These are phyloP conservation scores for Cryoendolithus antarcticus DNA, from an alignment of 2,329 filamentous ascomycete genomes.

Conservation along the genomic window DNA sequence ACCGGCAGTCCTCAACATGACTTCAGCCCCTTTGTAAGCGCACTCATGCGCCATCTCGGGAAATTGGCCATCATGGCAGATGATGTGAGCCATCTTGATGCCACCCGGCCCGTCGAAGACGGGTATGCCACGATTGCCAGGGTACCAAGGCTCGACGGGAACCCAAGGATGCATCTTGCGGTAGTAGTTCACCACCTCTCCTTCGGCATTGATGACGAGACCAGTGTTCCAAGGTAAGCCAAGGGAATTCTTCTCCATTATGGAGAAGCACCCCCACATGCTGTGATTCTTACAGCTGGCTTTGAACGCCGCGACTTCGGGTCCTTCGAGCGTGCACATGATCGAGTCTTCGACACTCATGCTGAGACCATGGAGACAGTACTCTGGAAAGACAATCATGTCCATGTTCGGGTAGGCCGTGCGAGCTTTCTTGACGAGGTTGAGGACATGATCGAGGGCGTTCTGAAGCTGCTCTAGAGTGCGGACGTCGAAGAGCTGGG, in stretches of 20 bases:
- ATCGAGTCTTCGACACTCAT: constrained; percentile 17
- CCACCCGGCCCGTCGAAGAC: constrained; percentile 13
- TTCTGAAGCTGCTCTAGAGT: constrained; percentile 7
- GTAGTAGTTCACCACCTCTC: constrained; percentile 16
- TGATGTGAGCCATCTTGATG: constrained; percentile 15
- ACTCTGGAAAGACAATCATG: constrained; percentile 20
- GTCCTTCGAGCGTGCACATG: constrained; percentile 19
- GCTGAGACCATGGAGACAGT: constrained; percentile 19
- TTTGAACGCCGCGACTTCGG: constrained; percentile 19
- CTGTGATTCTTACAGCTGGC: constrained; percentile 13
- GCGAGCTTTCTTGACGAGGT: constrained; percentile 11
- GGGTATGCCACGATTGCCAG: constrained; percentile 14
- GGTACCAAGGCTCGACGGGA: constrained; percentile 17
- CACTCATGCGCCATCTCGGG: constrained; percentile 18
- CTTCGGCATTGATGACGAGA: constrained; percentile 12
- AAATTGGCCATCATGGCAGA: constrained; percentile 19
- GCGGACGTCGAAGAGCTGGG: constrained; percentile 12
- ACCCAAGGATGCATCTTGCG: constrained; percentile 19
- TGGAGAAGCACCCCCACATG: constrained; percentile 21
- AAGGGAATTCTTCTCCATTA: constrained; percentile 18
- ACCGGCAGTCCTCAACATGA: constrained; percentile 15
- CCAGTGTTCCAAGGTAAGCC: constrained; percentile 17
- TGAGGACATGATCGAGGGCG: constrained; percentile 11
- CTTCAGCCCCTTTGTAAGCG: constrained; percentile 17
- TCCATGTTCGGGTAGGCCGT: constrained; percentile 14